Percentiles rank a stretch among this genome's conserved stretches.
Evolutionary conservation across 768 basidiomycete species (phyloP).

Genomic region (Podaxis sp.): DNA sequence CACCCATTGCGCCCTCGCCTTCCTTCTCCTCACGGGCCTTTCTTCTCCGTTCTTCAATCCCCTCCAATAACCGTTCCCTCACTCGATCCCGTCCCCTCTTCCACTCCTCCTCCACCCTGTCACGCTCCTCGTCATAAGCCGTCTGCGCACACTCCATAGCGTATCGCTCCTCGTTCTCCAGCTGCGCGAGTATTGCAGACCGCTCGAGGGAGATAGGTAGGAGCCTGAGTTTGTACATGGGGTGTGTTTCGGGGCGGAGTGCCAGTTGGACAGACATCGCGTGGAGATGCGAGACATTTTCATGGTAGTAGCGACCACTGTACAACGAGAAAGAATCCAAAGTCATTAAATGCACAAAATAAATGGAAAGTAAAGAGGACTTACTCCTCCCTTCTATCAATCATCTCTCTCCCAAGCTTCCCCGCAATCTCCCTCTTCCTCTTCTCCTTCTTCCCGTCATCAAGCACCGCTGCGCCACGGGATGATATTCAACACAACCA

Average conservation of each 20-base stretch:
- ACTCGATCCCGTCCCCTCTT: conserved; percentile 71
- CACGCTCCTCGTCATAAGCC: conserved; percentile 76
- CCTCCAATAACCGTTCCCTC: conserved; percentile 75
- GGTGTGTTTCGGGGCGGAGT: conserved; percentile 62
- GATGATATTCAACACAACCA: neutral
- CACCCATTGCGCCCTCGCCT: conserved; percentile 77
- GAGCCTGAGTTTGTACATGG: conserved; percentile 68
- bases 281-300: conserved; percentile 61
- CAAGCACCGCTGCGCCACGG: conserved; percentile 16
- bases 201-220: conserved; percentile 76
- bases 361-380: conserved; percentile 19
- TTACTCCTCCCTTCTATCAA: conserved; percentile 75
- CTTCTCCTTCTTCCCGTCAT: conserved; percentile 59
- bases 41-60: conserved; percentile 78
- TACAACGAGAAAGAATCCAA: conserved; percentile 1
- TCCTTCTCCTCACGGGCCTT: conserved; percentile 87
- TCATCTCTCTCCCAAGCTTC: conserved; percentile 70
- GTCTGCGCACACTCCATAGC: conserved; percentile 63
- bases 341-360: conserved; percentile 9
- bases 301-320: conserved; percentile 61
- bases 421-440: conserved; percentile 68
- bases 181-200: conserved; percentile 66
- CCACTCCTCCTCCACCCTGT: conserved; percentile 83
- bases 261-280: conserved; percentile 59
- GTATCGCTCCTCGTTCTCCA: conserved; percentile 66